Conservation (phyloP, 2,329 filamentous ascomycete genomes). For the Scytalidium sp. region DNA sequence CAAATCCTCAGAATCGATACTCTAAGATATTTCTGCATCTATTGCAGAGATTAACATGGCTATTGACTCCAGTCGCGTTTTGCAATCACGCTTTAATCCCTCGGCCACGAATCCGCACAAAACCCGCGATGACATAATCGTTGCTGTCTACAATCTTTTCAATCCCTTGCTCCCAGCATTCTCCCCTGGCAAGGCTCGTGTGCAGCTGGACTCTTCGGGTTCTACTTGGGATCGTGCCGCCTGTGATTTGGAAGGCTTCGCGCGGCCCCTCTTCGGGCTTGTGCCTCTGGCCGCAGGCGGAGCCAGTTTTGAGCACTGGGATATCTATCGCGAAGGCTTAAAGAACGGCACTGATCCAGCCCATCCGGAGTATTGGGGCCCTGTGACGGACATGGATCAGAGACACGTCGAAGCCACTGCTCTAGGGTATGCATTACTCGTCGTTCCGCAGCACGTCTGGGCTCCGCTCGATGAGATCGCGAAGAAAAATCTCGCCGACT, state of each 20-base stretch:
- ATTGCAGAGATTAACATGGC: neutral
- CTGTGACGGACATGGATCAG: constrained; percentile 42
- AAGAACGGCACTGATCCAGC: constrained; percentile 28
- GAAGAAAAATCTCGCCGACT: constrained; percentile 35
- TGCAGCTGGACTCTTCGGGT: constrained; percentile 33
- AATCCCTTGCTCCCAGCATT: constrained; percentile 20
- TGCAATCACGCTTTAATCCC: constrained; percentile 4
- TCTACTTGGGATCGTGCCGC: constrained; percentile 40
- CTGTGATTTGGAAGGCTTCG: constrained; percentile 42
- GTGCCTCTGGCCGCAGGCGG: constrained; percentile 10
- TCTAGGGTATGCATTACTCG: constrained; percentile 43
- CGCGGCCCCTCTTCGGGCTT: constrained; percentile 20
- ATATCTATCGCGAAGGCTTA: constrained; percentile 5
- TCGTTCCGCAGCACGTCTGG: constrained; percentile 36
- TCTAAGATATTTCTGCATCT: neutral
- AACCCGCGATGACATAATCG: constrained; percentile 6
- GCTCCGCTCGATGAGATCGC: constrained; percentile 23
- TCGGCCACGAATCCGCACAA: neutral
- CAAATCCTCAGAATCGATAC: too few species aligned
- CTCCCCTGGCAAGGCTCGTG: constrained; percentile 31
- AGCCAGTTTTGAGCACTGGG: constrained; percentile 4
- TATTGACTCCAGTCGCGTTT: constrained; percentile 5
- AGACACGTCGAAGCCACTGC: constrained; percentile 52
- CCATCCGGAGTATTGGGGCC: constrained; percentile 43
- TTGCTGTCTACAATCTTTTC: constrained; percentile 15